Evolutionary conservation across 2,329 filamentous ascomycete species (phyloP), one percentile per base, ranked within the genome.

Genomic region (Calonectria hawksworthii): DNA sequence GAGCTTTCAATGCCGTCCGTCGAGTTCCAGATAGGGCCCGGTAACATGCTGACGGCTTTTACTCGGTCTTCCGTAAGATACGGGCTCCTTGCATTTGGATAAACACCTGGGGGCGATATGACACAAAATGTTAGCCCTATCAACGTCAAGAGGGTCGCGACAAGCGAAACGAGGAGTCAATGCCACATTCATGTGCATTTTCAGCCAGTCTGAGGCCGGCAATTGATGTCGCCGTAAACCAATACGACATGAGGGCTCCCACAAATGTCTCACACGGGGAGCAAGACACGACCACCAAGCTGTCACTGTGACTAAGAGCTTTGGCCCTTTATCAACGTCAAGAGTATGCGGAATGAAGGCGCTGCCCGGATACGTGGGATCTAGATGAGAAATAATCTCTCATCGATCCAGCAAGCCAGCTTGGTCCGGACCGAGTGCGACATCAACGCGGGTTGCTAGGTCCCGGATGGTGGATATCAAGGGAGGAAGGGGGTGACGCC

Each of bases 311-410:
- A 34, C 56, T 41, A 16, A 61, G 34, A 32, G n/a, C n/a, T 16
- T 16, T 21, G 7, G 2, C 41, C 32, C 41, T 38, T 54, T 47
- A 44, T 61, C 41, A 23, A 14, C 28, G n/a, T 30, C 13, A 36
- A 23, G 21, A n/a, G 18, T 18, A 69, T n/a, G 47, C 75, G 77
- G 76, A 80, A 80, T 79, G 78, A 23, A 74, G 72, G 73, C 73
- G 74, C 18, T 54, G 9, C 32, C 28, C 30, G 41, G 36, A 44
- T 32, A 10, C 34, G 28, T 32, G 18, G 34, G 34, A 56, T 38
- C 36, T n/a, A 50, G 72, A 65, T 70, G 59, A 61, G 32, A 61
- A 51, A 51, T 38, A 65, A 73, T 67, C 51, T 72, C 59, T 67
- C 64, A 61, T 44, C 72, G 32, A 74, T 65, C 61, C 68, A 69